Evolutionary conservation across 2,329 filamentous ascomycete genomes (phyloP), one percentile per base, ranked within the genome.

Genomic region (Pseudogymnoascus sp.): DNA sequence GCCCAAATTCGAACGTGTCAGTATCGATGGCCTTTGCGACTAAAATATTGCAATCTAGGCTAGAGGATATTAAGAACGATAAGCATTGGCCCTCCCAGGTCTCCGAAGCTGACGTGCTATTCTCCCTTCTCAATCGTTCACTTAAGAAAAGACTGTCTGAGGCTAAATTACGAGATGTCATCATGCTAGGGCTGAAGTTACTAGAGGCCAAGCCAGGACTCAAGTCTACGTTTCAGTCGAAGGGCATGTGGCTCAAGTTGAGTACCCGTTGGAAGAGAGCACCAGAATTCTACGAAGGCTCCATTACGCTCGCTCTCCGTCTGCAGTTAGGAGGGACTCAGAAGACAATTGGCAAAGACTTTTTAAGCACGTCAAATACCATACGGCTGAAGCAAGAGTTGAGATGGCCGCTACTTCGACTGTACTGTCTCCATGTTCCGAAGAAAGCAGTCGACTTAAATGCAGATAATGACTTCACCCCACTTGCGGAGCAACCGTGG

Each of bases 21-120:
- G 59, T 59, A 43, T 61, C 65, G n/a, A 66, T 66, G 65, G 55
- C 40, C 9, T 64, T 66, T 31, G 40, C 65, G 14, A 62, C 31
- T n/a, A 62, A 62, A 16, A 38, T 65, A n/a, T 55, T 65, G 60
- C 61, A 66, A 58, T 40, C 41, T 59, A 59, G 61, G 2, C 37
- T 65, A 37, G 35, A 41, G 16, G 41, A 61, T 28, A 65, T 64
- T 40, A 55, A 58, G 5, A 41, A 63, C 41, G 38, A 64, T 38
- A 60, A 45, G n/a, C 18, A 9, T 23, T 65, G 61, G 61, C 61
- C 60, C 1, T 8, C 37, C 35, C 31, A 8, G 11, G 23, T 64
- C 18, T 61, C 62, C 25, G 64, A 65, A 60, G 58, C 62, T 23
- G 31, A 63, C 11, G 28, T 66, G 12, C 35, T 65, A 12, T 45